Conservation (phyloP, 1,284 basidiomycete genomes). For the Apiotrichum porosum region DNA sequence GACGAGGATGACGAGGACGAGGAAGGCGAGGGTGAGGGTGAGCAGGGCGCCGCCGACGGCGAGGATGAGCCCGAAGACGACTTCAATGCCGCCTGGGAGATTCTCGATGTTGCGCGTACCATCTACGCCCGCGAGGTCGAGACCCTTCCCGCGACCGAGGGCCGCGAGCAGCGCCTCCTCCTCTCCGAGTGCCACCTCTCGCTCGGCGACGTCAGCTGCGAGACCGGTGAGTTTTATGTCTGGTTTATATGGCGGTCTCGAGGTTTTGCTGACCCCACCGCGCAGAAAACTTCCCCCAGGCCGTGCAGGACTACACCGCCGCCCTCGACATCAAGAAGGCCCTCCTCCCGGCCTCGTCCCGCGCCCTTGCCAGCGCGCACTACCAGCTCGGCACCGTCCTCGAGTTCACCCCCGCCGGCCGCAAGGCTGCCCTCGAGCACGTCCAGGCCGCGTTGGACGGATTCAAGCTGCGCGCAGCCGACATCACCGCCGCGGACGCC, state of each 20-base stretch:
- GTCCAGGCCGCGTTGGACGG: conserved; percentile 71
- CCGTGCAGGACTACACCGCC: conserved; percentile 72
- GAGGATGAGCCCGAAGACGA: conserved; percentile 72
- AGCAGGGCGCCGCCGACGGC: conserved; percentile 51
- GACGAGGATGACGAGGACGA: conserved; percentile 19
- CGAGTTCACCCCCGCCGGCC: conserved; percentile 66
- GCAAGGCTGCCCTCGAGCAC: conserved; percentile 72
- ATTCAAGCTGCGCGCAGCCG: conserved; percentile 62
- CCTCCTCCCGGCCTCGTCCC: conserved; percentile 69
- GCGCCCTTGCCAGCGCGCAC: conserved; percentile 81
- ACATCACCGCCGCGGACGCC: conserved; percentile 55
- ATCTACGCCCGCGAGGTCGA: conserved; percentile 64
- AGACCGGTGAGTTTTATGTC: conserved; percentile 72
- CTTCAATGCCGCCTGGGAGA: conserved; percentile 91
- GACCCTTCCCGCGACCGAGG: conserved; percentile 11
- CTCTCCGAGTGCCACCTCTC: conserved; percentile 78
- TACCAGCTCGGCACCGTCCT: conserved; percentile 85
- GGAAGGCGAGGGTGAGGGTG: conserved; percentile 54
- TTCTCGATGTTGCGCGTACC: conserved; percentile 76
- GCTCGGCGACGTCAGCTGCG: conserved; percentile 80
- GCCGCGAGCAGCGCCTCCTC: conserved; percentile 55
- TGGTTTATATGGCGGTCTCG: neutral
- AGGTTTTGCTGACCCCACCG: too few species aligned
- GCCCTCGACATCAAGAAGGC: conserved; percentile 65
- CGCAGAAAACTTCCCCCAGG: conserved; percentile 89